These are phyloP conservation scores for Zalaria obscura DNA, from an alignment of 2,329 filamentous ascomycete genomes.

Conservation along the genomic window DNA sequence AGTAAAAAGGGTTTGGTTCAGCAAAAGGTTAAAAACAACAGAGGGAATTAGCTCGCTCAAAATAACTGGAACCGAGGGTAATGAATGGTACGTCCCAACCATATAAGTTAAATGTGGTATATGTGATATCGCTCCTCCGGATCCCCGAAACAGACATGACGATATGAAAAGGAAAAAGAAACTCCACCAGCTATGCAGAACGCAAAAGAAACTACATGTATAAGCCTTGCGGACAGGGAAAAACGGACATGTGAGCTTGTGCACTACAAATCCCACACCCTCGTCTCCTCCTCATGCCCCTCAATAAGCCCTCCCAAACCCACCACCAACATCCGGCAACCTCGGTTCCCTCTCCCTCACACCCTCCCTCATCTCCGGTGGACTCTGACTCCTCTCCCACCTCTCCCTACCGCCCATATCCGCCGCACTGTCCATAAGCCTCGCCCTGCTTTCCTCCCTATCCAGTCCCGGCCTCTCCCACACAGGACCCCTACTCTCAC, in stretches of 20 bases:
- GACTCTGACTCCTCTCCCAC: constrained; percentile 9
- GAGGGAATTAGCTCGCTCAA: too few relatives aligned
- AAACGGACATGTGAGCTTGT: not conserved
- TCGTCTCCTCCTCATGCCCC: not conserved
- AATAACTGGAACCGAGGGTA: too few relatives aligned
- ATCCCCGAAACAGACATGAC: too few relatives aligned
- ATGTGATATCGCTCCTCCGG: too few relatives aligned
- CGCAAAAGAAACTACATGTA: too few relatives aligned
- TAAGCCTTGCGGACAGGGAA: too few relatives aligned
- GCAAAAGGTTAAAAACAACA: too few relatives aligned
- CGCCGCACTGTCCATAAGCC: constrained; percentile 16
- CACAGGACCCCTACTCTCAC: constrained; percentile 2
- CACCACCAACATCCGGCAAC: constrained; percentile 15
- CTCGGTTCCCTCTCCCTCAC: constrained; percentile 10
- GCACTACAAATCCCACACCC: not conserved
- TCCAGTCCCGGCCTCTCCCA: constrained; percentile 2
- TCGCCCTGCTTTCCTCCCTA: constrained; percentile 14
- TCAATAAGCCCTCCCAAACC: constrained; percentile 9
- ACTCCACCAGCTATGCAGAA: too few relatives aligned
- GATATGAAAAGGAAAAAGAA: too few relatives aligned
- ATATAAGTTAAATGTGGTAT: too few relatives aligned
- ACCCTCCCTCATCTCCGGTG: constrained; percentile 1
- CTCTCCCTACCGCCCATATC: constrained; percentile 14
- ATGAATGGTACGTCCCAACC: too few relatives aligned
- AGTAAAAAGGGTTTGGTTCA: too few relatives aligned